Percentiles rank a stretch among this genome's conserved stretches.
These are phyloP conservation scores for Umbelopsis sp. DNA, from an alignment of 192 early-diverging fungal genomes.

Conservation along the genomic window DNA sequence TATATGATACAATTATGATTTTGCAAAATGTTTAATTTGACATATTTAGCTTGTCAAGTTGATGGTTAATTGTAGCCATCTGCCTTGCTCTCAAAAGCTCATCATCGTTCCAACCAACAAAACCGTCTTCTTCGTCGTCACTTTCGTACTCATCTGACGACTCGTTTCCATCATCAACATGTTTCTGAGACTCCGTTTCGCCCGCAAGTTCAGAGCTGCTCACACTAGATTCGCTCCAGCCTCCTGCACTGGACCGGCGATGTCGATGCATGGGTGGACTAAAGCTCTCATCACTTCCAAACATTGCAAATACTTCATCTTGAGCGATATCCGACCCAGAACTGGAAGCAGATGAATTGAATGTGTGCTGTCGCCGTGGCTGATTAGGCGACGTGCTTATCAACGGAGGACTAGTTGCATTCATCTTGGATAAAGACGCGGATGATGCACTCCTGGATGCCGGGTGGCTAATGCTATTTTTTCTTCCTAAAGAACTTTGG, in stretches of 20 bases:
- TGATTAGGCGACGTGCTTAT: not conserved
- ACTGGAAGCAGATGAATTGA: not conserved
- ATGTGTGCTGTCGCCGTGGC: constrained; percentile 5
- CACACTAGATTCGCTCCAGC: constrained; percentile 3
- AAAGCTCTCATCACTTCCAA: constrained; percentile 24
- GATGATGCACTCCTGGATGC: constrained; percentile 17
- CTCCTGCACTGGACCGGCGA: constrained; percentile 9
- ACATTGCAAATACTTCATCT: constrained; percentile 36
- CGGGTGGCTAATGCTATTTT: constrained; percentile 17
- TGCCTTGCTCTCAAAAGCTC: constrained; percentile 32
- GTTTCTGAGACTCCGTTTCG: not conserved
- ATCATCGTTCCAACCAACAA: constrained; percentile 33
- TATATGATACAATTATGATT: not conserved
- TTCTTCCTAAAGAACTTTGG: not conserved
- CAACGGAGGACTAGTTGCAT: not conserved
- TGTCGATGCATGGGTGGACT: constrained; percentile 1
- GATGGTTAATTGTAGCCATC: constrained; percentile 12
- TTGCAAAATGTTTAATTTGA: not conserved
- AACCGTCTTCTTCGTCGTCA: constrained; percentile 20
- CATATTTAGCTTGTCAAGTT: constrained; percentile 2
- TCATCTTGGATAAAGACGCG: not conserved
- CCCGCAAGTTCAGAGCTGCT: not conserved
- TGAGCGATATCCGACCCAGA: constrained; percentile 21
- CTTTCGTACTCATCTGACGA: constrained; percentile 22
- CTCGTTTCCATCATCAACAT: not conserved